phyloP scores from a whole-genome alignment of 75 land plant species.

The Adiantum capillusveneris region DNA sequence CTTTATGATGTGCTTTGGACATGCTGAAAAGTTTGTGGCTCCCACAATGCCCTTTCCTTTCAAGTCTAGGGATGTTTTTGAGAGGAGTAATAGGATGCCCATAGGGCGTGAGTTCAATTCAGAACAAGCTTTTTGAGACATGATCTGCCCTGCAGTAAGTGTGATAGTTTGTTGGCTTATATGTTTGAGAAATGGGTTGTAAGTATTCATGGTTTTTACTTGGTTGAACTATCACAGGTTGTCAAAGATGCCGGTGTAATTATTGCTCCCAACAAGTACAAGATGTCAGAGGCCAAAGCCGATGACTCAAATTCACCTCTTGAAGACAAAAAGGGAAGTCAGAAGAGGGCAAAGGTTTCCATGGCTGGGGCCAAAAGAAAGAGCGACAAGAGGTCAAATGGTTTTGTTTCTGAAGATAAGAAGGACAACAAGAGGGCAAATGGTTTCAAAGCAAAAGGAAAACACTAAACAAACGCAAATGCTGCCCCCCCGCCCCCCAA shows the following conservation, averaged over 20 bases:
- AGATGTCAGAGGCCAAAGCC: background rate
- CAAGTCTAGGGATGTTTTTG: constrained; percentile 50
- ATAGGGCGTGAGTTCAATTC: constrained; percentile 91
- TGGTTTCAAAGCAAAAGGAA: too few relatives aligned
- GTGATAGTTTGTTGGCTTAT: background rate
- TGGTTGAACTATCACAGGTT: constrained; percentile 36
- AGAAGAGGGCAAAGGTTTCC: background rate
- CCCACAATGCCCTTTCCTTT: constrained; percentile 46
- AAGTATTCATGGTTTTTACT: too few relatives aligned
- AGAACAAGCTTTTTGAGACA: constrained; percentile 41
- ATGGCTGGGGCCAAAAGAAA: too few relatives aligned
- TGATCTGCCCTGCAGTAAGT: constrained; percentile 82
- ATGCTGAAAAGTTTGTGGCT: constrained; percentile 65
- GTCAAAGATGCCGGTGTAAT: constrained; percentile 56
- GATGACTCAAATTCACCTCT: background rate
- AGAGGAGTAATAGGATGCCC: constrained; percentile 82
- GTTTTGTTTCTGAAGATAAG: too few relatives aligned
- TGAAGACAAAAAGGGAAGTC: background rate
- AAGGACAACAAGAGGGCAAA: too few relatives aligned
- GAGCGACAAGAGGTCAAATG: too few relatives aligned
- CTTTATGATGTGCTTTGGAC: too few relatives aligned
- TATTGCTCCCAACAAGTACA: constrained; percentile 54
- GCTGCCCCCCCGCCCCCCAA: too few relatives aligned
- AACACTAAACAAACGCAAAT: too few relatives aligned
- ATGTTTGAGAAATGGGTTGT: background rate